These are phyloP conservation scores for Metarhizium sp. DNA, from an alignment of 2,329 filamentous ascomycete species.

Conservation along the genomic window DNA sequence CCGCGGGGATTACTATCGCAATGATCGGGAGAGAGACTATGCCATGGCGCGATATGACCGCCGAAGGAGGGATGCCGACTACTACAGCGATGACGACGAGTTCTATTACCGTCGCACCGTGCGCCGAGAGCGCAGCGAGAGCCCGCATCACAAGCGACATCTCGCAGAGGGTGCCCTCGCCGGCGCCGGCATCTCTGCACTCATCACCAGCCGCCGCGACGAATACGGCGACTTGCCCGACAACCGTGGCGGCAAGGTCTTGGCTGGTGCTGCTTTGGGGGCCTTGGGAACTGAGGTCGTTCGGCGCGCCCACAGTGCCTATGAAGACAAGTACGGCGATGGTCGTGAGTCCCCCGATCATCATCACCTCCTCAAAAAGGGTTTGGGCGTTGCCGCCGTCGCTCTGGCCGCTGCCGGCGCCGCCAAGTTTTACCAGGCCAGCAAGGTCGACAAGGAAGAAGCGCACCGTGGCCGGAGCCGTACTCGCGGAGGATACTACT, in stretches of 20 bases:
- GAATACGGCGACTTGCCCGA: conserved; percentile 39
- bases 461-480: conserved; percentile 45
- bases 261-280: conserved; percentile 53
- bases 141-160: conserved; percentile 46
- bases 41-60: conserved; percentile 27
- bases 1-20: conserved; percentile 24
- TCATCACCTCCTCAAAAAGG: conserved; percentile 46
- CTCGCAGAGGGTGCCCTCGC: conserved; percentile 56
- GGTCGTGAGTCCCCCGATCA: conserved; percentile 29
- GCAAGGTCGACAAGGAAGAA: conserved; percentile 52
- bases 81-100: conserved; percentile 38
- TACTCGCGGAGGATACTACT: conserved; percentile 31
- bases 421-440: conserved; percentile 53
- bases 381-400: conserved; percentile 52
- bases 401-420: conserved; percentile 57
- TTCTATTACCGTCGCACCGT: conserved; percentile 36
- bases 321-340: conserved; percentile 41
- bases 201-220: conserved; percentile 45
- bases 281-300: conserved; percentile 53
- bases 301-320: conserved; percentile 50
- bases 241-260: conserved; percentile 46
- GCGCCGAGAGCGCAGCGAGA: conserved; percentile 40
- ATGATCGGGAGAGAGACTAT: conserved; percentile 17
- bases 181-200: conserved; percentile 51
- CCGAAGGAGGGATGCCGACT: conserved; percentile 32